Conservation (phyloP, 495 filamentous ascomycete genomes). For the Lentithecium fluviatile region DNA sequence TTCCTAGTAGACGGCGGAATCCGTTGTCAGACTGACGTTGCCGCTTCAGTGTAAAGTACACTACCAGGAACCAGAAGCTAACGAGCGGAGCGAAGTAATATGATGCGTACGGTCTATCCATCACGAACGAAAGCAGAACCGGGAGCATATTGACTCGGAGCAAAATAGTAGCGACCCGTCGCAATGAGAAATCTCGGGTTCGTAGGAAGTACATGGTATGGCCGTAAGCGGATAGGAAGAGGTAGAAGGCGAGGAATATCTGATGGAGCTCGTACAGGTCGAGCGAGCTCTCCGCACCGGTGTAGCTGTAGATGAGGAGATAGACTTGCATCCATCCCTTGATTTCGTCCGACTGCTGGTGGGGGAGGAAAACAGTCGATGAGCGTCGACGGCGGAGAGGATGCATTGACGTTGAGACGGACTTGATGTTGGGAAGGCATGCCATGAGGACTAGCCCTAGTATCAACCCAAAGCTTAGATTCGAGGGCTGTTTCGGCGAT, state of each 20-base stretch:
- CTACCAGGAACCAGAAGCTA: constrained; percentile 60
- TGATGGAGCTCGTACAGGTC: constrained; percentile 56
- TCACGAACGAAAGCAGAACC: constrained; percentile 54
- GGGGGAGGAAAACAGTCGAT: constrained; percentile 46
- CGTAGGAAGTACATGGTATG: constrained; percentile 57
- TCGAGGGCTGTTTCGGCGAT: constrained; percentile 52
- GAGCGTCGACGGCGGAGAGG: background rate
- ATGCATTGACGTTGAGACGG: constrained; percentile 19
- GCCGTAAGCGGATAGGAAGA: constrained; percentile 62
- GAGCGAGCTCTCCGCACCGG: constrained; percentile 51
- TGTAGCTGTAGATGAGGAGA: constrained; percentile 60
- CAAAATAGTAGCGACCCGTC: constrained; percentile 50
- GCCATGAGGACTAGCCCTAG: constrained; percentile 41
- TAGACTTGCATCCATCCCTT: constrained; percentile 65
- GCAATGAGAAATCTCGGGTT: constrained; percentile 56
- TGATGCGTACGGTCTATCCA: constrained; percentile 56
- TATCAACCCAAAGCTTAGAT: constrained; percentile 45
- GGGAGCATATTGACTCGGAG: constrained; percentile 58
- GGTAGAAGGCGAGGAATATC: constrained; percentile 57
- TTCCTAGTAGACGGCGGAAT: constrained; percentile 47
- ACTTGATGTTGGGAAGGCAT: constrained; percentile 42
- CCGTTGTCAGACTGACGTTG: constrained; percentile 46
- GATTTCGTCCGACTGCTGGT: constrained; percentile 61
- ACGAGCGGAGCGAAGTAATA: constrained; percentile 63
- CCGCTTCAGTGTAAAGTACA: constrained; percentile 52